Base-by-base conservation (phyloP, 208 protist species). In the Phytomonas sp. region DNA sequence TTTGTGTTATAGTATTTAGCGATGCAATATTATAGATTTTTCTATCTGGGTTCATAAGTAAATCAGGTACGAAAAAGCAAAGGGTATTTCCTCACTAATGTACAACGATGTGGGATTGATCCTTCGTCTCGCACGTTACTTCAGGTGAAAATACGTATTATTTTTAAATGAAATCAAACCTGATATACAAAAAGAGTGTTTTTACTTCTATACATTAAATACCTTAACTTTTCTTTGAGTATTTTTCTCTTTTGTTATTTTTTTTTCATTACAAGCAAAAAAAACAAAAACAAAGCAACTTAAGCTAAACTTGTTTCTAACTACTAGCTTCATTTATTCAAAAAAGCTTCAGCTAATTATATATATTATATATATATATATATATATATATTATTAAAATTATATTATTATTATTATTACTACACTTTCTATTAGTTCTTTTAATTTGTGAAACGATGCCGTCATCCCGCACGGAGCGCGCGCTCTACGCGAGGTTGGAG, bases 401-500 rank as follows among this genome's bases (percentile, higher is more conserved):
- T 73, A 4, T 73, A 34, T 67, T 60, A 40, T 67, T 67, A 31
- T 73, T 12, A 52, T 68, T 45, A 11, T 26, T 60, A 60, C 10
- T 59, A 1, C 26, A 8, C 40, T 32, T 37, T 62, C 5, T 37
- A 31, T 62, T 61, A 63, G 10, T 12, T 23, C 12, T 59, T 31
- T 36, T 16, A 70, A 42, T 36, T 62, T 10, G 23, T 26, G 0
- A 11, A 2, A 71, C 2, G 14, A 76, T 76, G 71, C 49, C 42
- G 30, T 63, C 71, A 26, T 34, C 49, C 0, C 71, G 78, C 40
- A 37, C 3, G 34, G 34, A 37, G 8, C 34, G 70, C 29, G 67
- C 73, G 31, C 84, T 94, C 0, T 95, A 95, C 73, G 68, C 71
- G 32, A 40, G 80, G 19, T 80, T 95, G 4, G 82, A 82, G 40